Base-by-base conservation (phyloP, 2,329 filamentous ascomycete genomes). In the Tolypocladium ophioglossoides region DNA sequence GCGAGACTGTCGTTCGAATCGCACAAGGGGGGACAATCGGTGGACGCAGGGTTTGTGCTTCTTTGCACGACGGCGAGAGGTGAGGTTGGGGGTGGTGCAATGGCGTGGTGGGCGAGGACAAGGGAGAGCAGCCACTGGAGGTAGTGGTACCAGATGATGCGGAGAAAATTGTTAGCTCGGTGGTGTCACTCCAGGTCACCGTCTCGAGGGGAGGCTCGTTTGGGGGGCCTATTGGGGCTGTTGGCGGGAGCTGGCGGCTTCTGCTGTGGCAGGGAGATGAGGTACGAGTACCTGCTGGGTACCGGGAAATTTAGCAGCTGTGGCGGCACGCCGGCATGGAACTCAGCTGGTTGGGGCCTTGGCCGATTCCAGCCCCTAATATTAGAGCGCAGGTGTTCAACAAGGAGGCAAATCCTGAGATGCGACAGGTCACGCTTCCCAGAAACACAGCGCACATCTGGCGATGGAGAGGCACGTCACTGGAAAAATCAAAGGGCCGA, bases 101-200 rank as follows among this genome's bases (percentile, higher is more conserved):
- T 50, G 38, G 52, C 34, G n/a, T n/a, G 40, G 34, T 38, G 9
- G 44, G 40, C 16, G 41, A 40, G 46, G 46, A 38, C 41, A 44
- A 53, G 51, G 51, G 52, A 56, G 54, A 22, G 51, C 54, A n/a
- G 46, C 53, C 35, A 40, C 51, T 50, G 40, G 46, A 53, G 48
- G 44, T 47, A 47, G 55, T 34, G 53, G 53, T 48, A 34, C 46
- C 48, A 39, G 40, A 39, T 20, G 53, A 50, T 56, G 54, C 51
- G 54, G 54, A 56, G 54, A 51, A 56, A 53, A 48, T 56, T 55
- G 47, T 22, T 41, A 51, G 48, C 10, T 34, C 34, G 44, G 30
- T 24, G 18, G 22, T n/a, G 37, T 40, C 20, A 14, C 49, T 5
- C 8, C 22, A 12, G 22, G 49, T 30, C 49, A 38, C 49, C 9